Conservation (phyloP, 2,329 filamentous ascomycete species). For the Ploettnerulaceae sp. region DNA sequence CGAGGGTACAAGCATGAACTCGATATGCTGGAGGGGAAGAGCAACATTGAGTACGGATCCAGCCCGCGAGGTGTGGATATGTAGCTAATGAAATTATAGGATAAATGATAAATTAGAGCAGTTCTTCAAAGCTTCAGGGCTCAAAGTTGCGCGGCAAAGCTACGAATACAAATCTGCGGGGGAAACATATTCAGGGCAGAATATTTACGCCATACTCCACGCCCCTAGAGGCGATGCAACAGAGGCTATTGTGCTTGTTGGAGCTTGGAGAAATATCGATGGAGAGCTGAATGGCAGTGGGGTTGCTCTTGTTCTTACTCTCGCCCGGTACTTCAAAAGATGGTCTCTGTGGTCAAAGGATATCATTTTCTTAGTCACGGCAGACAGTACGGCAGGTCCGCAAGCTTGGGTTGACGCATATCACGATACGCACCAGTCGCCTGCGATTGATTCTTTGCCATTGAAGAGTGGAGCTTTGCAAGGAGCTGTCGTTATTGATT, state of each 20-base stretch:
- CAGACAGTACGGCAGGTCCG: constrained; percentile 83
- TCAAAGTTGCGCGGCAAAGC: constrained; percentile 84
- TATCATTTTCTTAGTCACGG: constrained; percentile 85
- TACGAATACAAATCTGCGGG: constrained; percentile 82
- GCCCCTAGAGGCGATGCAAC: constrained; percentile 94
- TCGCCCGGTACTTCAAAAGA: constrained; percentile 91
- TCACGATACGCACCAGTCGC: constrained; percentile 77
- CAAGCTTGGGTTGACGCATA: constrained; percentile 98
- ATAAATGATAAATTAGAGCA: constrained; percentile 67
- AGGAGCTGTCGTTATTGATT: constrained; percentile 90
- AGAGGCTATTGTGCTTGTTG: constrained; percentile 90
- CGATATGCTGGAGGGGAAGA: constrained; percentile 51
- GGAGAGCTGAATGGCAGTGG: constrained; percentile 79
- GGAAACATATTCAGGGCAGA: constrained; percentile 70
- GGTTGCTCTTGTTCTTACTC: constrained; percentile 76
- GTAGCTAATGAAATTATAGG: constrained; percentile 35
- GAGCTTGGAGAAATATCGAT: constrained; percentile 80
- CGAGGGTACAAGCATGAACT: constrained; percentile 85
- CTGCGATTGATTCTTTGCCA: constrained; percentile 67
- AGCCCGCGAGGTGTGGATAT: background rate
- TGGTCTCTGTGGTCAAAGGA: constrained; percentile 99
- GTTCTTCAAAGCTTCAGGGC: constrained; percentile 71
- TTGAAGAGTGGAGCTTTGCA: constrained; percentile 92
- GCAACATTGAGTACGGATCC: constrained; percentile 47
- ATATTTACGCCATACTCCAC: constrained; percentile 89